Conservation (phyloP, 305 asterid genomes). For the Solanum hybrid region DNA sequence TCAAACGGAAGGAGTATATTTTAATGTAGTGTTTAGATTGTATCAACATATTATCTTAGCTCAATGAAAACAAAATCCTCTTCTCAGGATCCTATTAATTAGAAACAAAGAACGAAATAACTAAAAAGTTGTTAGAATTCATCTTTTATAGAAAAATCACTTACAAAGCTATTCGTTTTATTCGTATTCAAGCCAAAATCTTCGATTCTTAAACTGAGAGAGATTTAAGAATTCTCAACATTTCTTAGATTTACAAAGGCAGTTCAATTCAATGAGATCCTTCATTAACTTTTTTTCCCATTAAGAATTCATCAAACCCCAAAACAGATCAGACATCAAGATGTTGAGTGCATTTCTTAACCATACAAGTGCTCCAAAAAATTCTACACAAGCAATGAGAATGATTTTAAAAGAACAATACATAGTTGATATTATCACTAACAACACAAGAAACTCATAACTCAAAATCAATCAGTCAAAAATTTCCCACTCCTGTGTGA, state of each 20-base stretch:
- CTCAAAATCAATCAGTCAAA: conserved; percentile 8
- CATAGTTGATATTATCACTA: background rate
- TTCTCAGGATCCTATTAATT: background rate
- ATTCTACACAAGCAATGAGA: background rate
- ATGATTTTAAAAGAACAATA: background rate
- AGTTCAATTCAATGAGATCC: background rate
- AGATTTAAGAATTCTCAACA: background rate
- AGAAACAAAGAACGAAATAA: background rate
- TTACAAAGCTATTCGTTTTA: background rate
- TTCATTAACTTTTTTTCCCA: background rate
- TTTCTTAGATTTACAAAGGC: background rate
- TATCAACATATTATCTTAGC: background rate
- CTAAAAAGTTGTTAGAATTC: background rate
- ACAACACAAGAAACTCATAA: background rate
- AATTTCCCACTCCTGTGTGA: conserved; percentile 6
- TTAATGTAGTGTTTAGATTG: background rate
- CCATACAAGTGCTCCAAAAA: background rate
- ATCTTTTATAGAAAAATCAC: background rate
- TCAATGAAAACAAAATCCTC: background rate
- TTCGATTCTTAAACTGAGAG: background rate
- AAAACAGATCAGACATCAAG: background rate
- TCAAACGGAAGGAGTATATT: background rate
- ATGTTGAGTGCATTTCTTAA: background rate
- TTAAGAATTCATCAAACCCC: background rate
- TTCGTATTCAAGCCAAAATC: background rate